These are phyloP conservation scores for Colletotrichum echinochloae DNA, from an alignment of 2,329 filamentous ascomycete genomes.

Conservation along the genomic window DNA sequence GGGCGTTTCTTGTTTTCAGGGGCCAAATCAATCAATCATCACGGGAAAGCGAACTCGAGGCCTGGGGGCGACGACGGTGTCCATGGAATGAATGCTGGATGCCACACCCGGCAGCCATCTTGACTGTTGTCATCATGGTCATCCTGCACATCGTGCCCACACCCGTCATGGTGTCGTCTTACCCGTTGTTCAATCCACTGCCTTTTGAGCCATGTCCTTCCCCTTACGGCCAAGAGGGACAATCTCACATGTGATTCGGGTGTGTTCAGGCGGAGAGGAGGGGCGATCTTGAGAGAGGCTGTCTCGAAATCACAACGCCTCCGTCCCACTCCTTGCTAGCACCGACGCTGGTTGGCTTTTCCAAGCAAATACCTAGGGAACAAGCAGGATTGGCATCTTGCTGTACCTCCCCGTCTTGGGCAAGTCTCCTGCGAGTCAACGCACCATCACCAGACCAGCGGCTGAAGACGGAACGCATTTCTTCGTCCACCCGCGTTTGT, in stretches of 20 bases:
- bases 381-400: conserved; percentile 7
- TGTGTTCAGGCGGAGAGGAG: neutral
- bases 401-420: conserved; percentile 25
- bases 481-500: conserved; percentile 4
- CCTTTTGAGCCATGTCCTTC: conserved; percentile 4
- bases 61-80: neutral
- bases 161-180: neutral
- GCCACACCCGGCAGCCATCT: conserved; percentile 3
- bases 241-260: conserved; percentile 33
- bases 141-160: conserved; percentile 4
- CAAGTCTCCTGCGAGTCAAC: conserved; percentile 21
- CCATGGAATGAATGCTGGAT: conserved; percentile 1
- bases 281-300: neutral
- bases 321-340: conserved; percentile 18
- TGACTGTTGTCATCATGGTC: conserved; percentile 2
- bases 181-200: neutral
- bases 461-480: neutral
- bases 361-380: conserved; percentile 8
- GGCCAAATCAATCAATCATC: conserved; percentile 12
- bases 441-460: conserved; percentile 11
- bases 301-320: conserved; percentile 4
- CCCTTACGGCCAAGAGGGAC: neutral
- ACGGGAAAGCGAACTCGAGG: neutral
- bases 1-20: neutral
- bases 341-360: conserved; percentile 4